A percentile compares a stretch with the other conserved stretches of the same genome.
These are phyloP conservation scores for Alternaria burnsii DNA, from an alignment of 2,329 filamentous ascomycete genomes.

Conservation along the genomic window DNA sequence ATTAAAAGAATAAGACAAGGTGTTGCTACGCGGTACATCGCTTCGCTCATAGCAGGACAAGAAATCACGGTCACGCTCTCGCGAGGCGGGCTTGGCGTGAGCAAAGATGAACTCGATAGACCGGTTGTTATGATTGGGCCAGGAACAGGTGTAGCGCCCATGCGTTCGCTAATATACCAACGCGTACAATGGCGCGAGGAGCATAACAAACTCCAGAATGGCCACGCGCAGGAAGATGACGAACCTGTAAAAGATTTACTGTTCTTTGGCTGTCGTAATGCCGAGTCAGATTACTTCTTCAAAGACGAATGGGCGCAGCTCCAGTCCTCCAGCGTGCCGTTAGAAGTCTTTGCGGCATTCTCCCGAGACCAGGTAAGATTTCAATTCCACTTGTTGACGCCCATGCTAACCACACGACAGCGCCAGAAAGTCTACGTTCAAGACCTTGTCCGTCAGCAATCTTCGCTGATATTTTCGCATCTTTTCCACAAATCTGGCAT, in stretches of 20 bases:
- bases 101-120: slow-evolving; percentile 53
- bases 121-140: slow-evolving; percentile 83
- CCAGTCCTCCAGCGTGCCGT: slow-evolving; percentile 47
- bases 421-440: slow-evolving; percentile 73
- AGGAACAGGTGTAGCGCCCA: slow-evolving; percentile 86
- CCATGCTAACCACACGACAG: slow-evolving; percentile 20
- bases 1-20: slow-evolving; percentile 85
- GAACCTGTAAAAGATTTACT: slow-evolving; percentile 58
- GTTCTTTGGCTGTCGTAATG: slow-evolving; percentile 86
- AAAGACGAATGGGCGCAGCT: slow-evolving; percentile 73
- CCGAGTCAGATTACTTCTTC: slow-evolving; percentile 81
- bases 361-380: slow-evolving; percentile 69
- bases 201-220: not conserved
- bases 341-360: slow-evolving; percentile 71
- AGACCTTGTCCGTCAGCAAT: slow-evolving; percentile 65
- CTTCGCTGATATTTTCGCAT: slow-evolving; percentile 59
- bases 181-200: slow-evolving; percentile 58
- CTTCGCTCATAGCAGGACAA: slow-evolving; percentile 67
- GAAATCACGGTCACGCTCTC: slow-evolving; percentile 67
- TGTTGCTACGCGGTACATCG: slow-evolving; percentile 88
- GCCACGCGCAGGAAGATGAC: not conserved
- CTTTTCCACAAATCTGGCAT: slow-evolving; percentile 62
- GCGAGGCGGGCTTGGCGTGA: slow-evolving; percentile 59
- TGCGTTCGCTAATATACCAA: slow-evolving; percentile 82
- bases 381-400: not conserved